Evolutionary conservation across 1,139 yeast species (phyloP), one percentile per base, ranked within the genome.

Genomic region (Yamadazyma friedrichii): DNA sequence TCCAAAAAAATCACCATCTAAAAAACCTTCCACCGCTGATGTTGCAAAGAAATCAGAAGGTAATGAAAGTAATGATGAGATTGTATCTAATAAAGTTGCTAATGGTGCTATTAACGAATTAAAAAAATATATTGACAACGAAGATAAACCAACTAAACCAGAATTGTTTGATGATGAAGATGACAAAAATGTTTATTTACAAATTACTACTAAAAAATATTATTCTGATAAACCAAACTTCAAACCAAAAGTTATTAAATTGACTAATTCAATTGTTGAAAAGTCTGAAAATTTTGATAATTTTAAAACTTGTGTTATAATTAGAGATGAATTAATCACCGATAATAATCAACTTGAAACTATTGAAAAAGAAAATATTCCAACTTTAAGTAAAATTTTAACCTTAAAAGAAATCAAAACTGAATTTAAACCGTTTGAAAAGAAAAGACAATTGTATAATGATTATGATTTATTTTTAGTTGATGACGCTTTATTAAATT

Each of bases 401-500:
- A 67, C 85, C 15, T 77, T 79, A 44, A 65, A 71, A 35, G 79
- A 82, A 40, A 63, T 85, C 45, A 84, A 84, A 58, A 80, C 82
- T 15, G 82, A 78, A 42, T 84, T 76, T 65, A 82, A 83, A 59
- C 74, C 82, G 31, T 84, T 65, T 51, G 93, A 85, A 60, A 77
- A 83, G 52, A 80, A 84, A 61, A 81, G 91, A 65, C 80, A 80
- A 48, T 73, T 85, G 45, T 62, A 71, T 41, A 56, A 67, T 9
- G 78, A 75, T 40, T 83, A 73, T 55, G 95, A 91, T 55, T 53
- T 89, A 46, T 88, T 93, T 60, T 61, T 93, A 39, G 82, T 88
- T 38, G 98, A 93, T 64, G 96, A 89, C 52, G 82, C 85, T 31
- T 73, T 91, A 37, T 72, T 88, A 42, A 82, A 89, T 39, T 71